phyloP scores from a whole-genome alignment of 805 yeast genomes.

The Ascoidea asiatica region DNA sequence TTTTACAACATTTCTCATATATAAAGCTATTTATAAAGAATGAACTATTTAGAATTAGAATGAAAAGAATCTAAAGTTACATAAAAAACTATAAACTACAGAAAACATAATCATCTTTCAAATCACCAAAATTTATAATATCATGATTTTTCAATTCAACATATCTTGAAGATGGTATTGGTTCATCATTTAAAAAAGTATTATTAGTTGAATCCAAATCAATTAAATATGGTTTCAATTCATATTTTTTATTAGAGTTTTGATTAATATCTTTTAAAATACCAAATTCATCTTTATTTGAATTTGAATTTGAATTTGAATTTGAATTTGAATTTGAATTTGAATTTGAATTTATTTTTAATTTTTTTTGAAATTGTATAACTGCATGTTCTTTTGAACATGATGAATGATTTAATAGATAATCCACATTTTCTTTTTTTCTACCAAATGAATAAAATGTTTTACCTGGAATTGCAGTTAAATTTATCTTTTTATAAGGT shows the following conservation, averaged over 20 bases:
- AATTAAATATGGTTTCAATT: conserved; percentile 28
- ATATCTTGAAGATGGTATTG: conserved; percentile 25
- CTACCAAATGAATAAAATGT: conserved; percentile 24
- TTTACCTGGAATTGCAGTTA: conserved; percentile 15
- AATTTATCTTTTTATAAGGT: conserved; percentile 9
- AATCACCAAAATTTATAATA: conserved; percentile 24
- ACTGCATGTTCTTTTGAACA: conserved; percentile 37
- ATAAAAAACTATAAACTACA: too few species aligned
- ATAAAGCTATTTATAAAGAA: too few species aligned
- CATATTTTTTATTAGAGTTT: too few species aligned
- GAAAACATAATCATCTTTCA: conserved; percentile 18
- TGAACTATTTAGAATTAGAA: too few species aligned
- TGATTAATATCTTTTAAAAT: too few species aligned
- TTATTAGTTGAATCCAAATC: conserved; percentile 37
- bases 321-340: conserved; percentile 1
- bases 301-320: neutral
- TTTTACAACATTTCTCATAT: too few species aligned
- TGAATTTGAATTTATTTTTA: neutral
- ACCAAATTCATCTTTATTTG: conserved; percentile 5
- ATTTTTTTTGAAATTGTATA: conserved; percentile 28
- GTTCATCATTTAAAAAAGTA: conserved; percentile 26
- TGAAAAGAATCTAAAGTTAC: too few species aligned
- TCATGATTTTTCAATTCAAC: conserved; percentile 29
- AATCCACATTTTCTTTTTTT: conserved; percentile 21
- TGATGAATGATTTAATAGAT: conserved; percentile 20